Evolutionary conservation across 208 protist genomes (phyloP).

Genomic region (Phytomonas sp.): DNA sequence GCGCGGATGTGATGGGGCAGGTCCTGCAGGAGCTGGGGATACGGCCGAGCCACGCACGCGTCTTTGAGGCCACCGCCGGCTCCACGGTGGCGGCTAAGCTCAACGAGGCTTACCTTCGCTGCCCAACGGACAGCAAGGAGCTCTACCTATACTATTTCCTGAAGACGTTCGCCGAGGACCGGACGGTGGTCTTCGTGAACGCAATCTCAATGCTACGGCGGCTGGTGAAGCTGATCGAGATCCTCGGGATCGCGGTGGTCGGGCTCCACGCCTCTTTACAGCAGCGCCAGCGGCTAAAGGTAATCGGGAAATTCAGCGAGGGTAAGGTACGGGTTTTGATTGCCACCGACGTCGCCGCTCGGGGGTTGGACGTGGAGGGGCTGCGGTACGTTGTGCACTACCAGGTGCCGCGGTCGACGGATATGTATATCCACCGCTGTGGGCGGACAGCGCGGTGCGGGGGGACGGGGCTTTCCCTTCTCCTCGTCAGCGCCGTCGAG

Average conservation of each 20-base stretch:
- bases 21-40: conserved; percentile 67
- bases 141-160: conserved; percentile 95
- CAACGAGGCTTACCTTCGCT: conserved; percentile 88
- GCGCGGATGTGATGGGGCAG: conserved; percentile 64
- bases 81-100: conserved; percentile 74
- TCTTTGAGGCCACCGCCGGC: conserved; percentile 77
- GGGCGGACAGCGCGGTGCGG: conserved; percentile 94
- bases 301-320: conserved; percentile 90
- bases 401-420: conserved; percentile 91
- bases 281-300: conserved; percentile 96
- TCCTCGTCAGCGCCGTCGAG: conserved; percentile 86
- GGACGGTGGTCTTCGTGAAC: conserved; percentile 92
- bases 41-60: conserved; percentile 53
- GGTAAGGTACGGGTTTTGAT: conserved; percentile 74
- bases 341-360: conserved; percentile 90
- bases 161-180: conserved; percentile 67
- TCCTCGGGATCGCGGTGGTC: conserved; percentile 78
- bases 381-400: conserved; percentile 96
- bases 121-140: conserved; percentile 92
- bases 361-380: conserved; percentile 93
- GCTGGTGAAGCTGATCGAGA: conserved; percentile 85
- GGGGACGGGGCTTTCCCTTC: conserved; percentile 65
- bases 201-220: conserved; percentile 91
- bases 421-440: conserved; percentile 95
- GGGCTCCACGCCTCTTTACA: conserved; percentile 95